Conservation (phyloP, 2,329 filamentous ascomycete genomes). For the Diaporthe eres region DNA sequence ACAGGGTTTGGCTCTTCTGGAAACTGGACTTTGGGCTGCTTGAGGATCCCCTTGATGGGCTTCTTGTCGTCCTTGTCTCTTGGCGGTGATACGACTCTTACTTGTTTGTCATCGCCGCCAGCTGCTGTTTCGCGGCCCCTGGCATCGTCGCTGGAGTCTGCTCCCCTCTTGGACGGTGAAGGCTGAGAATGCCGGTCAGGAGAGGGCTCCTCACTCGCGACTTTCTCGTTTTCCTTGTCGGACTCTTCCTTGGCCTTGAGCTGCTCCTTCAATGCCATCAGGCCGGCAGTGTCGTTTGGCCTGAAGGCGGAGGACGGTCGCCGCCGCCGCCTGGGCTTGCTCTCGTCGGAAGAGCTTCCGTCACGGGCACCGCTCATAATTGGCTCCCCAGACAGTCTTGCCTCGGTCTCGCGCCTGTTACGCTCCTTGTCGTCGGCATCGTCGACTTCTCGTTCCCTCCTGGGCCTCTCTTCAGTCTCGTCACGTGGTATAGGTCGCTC, state of each 20-base stretch:
- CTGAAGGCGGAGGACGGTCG: slow-evolving; percentile 61
- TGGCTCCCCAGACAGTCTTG: slow-evolving; percentile 54
- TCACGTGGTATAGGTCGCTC: slow-evolving; percentile 49
- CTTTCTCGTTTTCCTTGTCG: slow-evolving; percentile 45
- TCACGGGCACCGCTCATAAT: slow-evolving; percentile 53
- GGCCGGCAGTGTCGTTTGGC: slow-evolving; percentile 65
- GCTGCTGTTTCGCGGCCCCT: slow-evolving; percentile 59
- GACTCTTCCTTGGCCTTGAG: slow-evolving; percentile 59
- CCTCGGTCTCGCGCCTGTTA: slow-evolving; percentile 56
- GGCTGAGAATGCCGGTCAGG: slow-evolving; percentile 43
- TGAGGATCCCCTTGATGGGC: slow-evolving; percentile 86
- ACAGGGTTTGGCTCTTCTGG: slow-evolving; percentile 88
- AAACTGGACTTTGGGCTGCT: slow-evolving; percentile 84
- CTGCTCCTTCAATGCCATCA: slow-evolving; percentile 66
- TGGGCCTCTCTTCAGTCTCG: slow-evolving; percentile 39
- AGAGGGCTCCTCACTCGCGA: slow-evolving; percentile 44
- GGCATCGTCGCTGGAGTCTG: slow-evolving; percentile 49
- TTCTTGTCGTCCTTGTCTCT: slow-evolving; percentile 74
- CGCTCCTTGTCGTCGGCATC: slow-evolving; percentile 47
- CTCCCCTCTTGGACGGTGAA: slow-evolving; percentile 27
- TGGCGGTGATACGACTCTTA: slow-evolving; percentile 82
- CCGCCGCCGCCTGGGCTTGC: slow-evolving; percentile 55
- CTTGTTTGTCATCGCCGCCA: slow-evolving; percentile 60
- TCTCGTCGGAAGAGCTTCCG: slow-evolving; percentile 58
- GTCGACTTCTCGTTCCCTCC: slow-evolving; percentile 43